Conservation (phyloP, 805 yeast genomes). For the Sugiyamaella mastotermitis region DNA sequence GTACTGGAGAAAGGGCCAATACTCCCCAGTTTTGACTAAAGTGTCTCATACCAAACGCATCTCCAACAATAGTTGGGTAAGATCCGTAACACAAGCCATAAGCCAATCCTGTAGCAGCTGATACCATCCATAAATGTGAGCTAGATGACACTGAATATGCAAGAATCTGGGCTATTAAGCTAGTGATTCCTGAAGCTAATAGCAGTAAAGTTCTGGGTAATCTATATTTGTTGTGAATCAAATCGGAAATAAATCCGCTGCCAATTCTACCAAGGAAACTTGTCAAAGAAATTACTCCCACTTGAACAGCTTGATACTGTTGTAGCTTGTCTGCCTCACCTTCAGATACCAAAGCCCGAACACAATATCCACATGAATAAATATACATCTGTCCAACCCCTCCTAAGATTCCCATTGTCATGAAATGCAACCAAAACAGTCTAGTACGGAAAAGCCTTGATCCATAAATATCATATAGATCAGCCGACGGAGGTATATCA, state of each 20-base stretch:
- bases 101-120: conserved; percentile 58
- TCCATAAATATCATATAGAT: conserved; percentile 14
- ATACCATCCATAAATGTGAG: conserved; percentile 40
- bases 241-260: conserved; percentile 61
- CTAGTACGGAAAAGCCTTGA: conserved; percentile 12
- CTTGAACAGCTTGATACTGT: conserved; percentile 62
- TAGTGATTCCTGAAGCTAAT: conserved; percentile 44
- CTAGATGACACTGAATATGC: conserved; percentile 36
- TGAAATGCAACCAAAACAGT: conserved; percentile 22
- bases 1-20: conserved; percentile 58
- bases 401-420: conserved; percentile 46
- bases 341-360: conserved; percentile 37
- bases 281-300: conserved; percentile 60
- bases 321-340: conserved; percentile 1
- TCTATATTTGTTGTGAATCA: conserved; percentile 40
- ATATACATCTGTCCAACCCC: conserved; percentile 74
- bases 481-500: neutral
- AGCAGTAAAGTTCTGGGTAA: conserved; percentile 50
- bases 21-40: conserved; percentile 74
- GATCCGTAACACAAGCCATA: conserved; percentile 71
- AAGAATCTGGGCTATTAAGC: conserved; percentile 45
- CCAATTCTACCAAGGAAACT: conserved; percentile 61
- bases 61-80: conserved; percentile 71
- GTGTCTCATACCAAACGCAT: conserved; percentile 59
- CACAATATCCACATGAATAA: conserved; percentile 67